Evolutionary conservation across 192 early-diverging fungal genomes (phyloP), one percentile per base, ranked within the genome.

Genomic region (Radiomyces spectabilis): DNA sequence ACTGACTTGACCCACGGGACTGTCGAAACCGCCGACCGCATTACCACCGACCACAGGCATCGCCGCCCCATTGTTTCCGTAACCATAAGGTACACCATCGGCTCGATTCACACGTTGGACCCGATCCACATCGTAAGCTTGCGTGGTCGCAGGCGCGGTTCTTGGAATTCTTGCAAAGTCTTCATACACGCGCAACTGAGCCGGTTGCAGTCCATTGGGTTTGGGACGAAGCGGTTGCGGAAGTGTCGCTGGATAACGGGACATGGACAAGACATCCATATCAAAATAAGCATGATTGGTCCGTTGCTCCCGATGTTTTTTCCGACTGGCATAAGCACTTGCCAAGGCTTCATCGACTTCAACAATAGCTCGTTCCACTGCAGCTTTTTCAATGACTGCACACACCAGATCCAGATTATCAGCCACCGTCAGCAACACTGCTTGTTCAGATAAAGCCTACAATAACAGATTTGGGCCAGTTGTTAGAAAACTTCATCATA

Each of bases 381-480:
- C 94, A 26, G 93, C 88, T 61, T 93, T 92, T 66, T 99, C 94
- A 49, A 96, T 88, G 25, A 99, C 83, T 0, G 92, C 84, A 63
- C 93, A 96, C 8, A 89, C 93, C 27, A 96, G 73, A 38, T 99
- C 97, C 47, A 97, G 63, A 62, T 99, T 99, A 62, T 97, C 94
- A 5, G 83, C 75, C 9, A 95, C 92, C 25, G 92, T 81, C 40
- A 91, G 75, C 30, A 86, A 73, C 7, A 94, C 88, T 8, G 87
- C 85, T 62, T 90, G 86, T 50, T 99, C 93, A 0, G 88, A 79
- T 29, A 91, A 73, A 10, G 73, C 76, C 68, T 90, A 66, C 19
- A 42, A 2, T n/a, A 34, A 21, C 19, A 0, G 19, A 26, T 3
- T 32, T n/a, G n/a, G n/a, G n/a, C n/a, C n/a, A 32, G 15, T 49